Base-by-base conservation (phyloP, 768 basidiomycete genomes). In the Clitopilus hobsonii region DNA sequence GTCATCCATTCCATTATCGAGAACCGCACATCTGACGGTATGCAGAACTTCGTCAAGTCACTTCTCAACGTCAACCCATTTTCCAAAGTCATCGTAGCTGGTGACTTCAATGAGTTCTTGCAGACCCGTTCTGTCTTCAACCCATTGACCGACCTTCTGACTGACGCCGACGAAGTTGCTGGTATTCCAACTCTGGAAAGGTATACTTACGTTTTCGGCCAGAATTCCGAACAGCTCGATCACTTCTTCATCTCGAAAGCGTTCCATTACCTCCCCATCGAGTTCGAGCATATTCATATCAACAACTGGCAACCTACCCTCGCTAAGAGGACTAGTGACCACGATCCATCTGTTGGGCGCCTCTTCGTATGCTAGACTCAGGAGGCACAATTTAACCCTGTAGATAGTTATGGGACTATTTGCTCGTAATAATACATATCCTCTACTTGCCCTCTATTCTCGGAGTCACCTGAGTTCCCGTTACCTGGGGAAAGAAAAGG, bases 91-190 rank as follows among this genome's bases (percentile, higher is more conserved):
- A 59, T 84, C 45, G 70, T 81, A 6, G 81, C 76, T 1, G 84
- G 85, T 5, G 84, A 85, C 67, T 84, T 79, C 69, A 86, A 86
- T 63, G 84, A 85, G 60, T 84, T 71, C 66, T 60, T 74, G 18
- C 78, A 81, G 58, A 75, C 84, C 1, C 77, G 78, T 49, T 72
- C 79, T 10, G 80, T 80, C 25, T 82, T 77, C 66, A 65, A 64
- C 45, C 71, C 81, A 4, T 65, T 85, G 53, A 64, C 62, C 1
- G 57, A 63, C 5, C 52, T 79, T 20, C 61, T 84, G 45, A 63
- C 63, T 20, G 82, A 85, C 51, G 74, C 80, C 29, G 82, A 84
- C 63, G 79, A 75, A 56, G 72, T 74, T 23, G 79, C 81, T 6
- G 67, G 68, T 20, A 71, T 82, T 30, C 71, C 73, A 1, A 75